phyloP scores from a whole-genome alignment of 2,329 filamentous ascomycete genomes.

The Rachicladosporium sp. region DNA sequence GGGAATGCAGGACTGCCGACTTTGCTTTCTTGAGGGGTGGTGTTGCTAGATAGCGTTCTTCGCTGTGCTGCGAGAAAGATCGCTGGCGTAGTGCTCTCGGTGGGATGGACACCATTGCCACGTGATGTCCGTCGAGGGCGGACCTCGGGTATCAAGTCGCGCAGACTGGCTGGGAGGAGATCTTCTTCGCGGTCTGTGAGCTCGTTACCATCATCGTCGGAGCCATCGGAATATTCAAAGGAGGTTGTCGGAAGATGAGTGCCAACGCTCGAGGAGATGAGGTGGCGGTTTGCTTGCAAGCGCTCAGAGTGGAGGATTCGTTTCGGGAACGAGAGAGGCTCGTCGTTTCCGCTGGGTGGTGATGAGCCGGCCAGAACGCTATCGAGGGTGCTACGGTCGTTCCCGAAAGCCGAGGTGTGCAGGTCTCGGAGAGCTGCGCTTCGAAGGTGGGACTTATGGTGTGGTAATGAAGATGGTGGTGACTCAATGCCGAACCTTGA shows the following conservation, averaged over 20 bases:
- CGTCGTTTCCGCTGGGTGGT: constrained; percentile 52
- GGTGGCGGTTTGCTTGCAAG: constrained; percentile 40
- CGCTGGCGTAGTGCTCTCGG: constrained; percentile 34
- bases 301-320: constrained; percentile 54
- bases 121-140: constrained; percentile 47
- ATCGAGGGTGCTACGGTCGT: constrained; percentile 34
- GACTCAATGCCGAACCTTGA: constrained; percentile 84
- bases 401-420: constrained; percentile 54
- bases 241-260: constrained; percentile 22
- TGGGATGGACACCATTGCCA: background rate
- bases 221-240: constrained; percentile 40
- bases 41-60: constrained; percentile 31
- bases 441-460: constrained; percentile 24
- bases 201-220: constrained; percentile 40
- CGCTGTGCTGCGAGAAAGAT: constrained; percentile 21
- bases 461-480: constrained; percentile 52
- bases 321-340: constrained; percentile 53
- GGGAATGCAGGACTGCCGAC: constrained; percentile 34
- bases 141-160: constrained; percentile 51
- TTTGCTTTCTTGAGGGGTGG: constrained; percentile 27
- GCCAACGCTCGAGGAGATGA: constrained; percentile 50
- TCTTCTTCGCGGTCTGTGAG: constrained; percentile 87
- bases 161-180: constrained; percentile 61
- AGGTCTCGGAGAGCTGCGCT: constrained; percentile 40
- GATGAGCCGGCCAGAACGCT: constrained; percentile 37